Conservation (phyloP, 176 grass and related monocot genomes). For the Carex cristatella region DNA sequence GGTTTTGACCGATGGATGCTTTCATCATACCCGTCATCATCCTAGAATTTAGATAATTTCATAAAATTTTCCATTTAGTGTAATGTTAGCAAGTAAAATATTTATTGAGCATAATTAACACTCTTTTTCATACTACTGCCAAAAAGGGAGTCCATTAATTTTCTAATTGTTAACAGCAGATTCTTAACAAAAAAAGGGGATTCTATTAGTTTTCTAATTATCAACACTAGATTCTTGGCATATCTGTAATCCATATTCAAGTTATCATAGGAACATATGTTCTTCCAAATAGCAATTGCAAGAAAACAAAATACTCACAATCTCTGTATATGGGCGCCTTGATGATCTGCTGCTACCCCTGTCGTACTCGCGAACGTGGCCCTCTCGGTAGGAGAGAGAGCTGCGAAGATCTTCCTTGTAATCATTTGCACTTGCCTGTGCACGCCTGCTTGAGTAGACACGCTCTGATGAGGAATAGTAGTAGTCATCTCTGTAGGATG, state of each 20-base stretch:
- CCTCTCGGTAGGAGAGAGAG: conserved; percentile 1
- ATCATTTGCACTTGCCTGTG: conserved; percentile 2
- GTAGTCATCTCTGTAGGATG: conserved; percentile 12
- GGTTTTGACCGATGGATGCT: conserved; percentile 2
- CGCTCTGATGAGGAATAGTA: conserved; percentile 10
- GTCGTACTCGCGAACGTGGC: conserved; percentile 9
- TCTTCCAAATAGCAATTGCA: background rate
- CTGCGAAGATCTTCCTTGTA: conserved; percentile 19
- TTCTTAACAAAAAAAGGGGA: background rate
- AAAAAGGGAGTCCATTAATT: background rate
- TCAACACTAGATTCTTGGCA: background rate
- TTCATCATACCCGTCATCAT: conserved; percentile 22
- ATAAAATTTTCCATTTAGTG: background rate
- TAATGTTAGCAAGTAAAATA: background rate
- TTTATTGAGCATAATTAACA: background rate
- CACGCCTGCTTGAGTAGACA: background rate
- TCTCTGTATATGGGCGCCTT: conserved; percentile 5
- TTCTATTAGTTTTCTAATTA: background rate
- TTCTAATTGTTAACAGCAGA: background rate
- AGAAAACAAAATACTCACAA: conserved; percentile 14
- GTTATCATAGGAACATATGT: background rate
- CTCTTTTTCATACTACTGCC: background rate
- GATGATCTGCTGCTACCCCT: conserved; percentile 4
- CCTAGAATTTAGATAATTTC: background rate
- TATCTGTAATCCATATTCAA: background rate